These are phyloP conservation scores for Cruciata laevipes DNA, from an alignment of 257 asterid genomes.

Conservation along the genomic window DNA sequence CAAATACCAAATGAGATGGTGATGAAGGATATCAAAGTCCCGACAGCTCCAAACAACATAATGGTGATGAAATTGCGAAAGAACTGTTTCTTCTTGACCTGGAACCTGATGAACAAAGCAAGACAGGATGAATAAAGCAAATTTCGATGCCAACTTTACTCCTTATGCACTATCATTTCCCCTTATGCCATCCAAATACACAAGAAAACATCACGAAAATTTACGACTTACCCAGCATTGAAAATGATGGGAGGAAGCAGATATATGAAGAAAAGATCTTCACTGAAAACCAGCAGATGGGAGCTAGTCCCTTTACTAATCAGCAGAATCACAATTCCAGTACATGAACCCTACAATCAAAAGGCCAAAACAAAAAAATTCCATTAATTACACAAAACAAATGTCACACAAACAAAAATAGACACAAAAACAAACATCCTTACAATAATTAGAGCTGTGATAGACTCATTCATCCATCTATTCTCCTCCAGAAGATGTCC, in stretches of 20 bases:
- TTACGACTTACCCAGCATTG: constrained; percentile 76
- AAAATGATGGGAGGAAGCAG: constrained; percentile 98
- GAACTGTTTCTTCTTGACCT: constrained; percentile 97
- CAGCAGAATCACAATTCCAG: constrained; percentile 80
- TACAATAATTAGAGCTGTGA: constrained; percentile 75
- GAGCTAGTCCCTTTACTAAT: constrained; percentile 79
- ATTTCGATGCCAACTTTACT: not conserved
- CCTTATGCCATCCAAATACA: not conserved
- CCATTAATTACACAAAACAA: not conserved
- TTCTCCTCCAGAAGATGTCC: constrained; percentile 95
- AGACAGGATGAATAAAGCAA: not conserved
- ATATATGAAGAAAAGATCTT: constrained; percentile 93
- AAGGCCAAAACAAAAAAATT: not conserved
- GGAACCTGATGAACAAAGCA: constrained; percentile 63
- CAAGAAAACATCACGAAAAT: not conserved
- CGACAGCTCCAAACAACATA: constrained; percentile 84
- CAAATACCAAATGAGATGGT: constrained; percentile 75
- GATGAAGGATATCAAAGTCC: constrained; percentile 85
- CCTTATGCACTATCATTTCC: not conserved
- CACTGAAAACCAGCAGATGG: constrained; percentile 83
- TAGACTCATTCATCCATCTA: constrained; percentile 98
- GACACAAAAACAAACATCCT: constrained; percentile 15
- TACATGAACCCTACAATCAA: constrained; percentile 62
- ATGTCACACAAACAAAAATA: not conserved
- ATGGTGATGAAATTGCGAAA: constrained; percentile 95